Conservation (phyloP, 2,329 filamentous ascomycete species). For the Claviceps pazoutovae region DNA sequence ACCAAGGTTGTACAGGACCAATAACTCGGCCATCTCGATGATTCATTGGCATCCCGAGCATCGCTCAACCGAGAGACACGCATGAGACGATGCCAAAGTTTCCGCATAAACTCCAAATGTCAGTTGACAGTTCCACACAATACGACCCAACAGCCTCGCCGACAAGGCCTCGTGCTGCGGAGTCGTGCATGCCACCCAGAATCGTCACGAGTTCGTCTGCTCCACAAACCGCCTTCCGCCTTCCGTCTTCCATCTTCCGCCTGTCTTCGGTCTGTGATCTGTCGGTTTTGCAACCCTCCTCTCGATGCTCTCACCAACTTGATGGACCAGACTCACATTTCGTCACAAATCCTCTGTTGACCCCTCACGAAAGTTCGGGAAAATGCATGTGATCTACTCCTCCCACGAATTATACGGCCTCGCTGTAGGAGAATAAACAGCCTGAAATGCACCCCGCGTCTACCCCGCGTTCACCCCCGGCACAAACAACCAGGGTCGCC, state of each 20-base stretch:
- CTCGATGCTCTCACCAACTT: too few species aligned
- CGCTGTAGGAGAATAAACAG: background rate
- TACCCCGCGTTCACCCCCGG: background rate
- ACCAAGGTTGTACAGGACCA: background rate
- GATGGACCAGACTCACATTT: too few species aligned
- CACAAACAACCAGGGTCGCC: background rate
- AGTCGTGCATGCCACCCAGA: background rate
- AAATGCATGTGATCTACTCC: too few species aligned
- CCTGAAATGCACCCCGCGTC: background rate
- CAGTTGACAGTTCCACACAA: background rate
- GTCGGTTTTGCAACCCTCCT: too few species aligned
- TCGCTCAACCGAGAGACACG: background rate
- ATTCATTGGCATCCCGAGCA: background rate
- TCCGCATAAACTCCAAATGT: background rate
- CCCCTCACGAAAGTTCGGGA: too few species aligned
- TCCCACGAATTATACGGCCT: background rate
- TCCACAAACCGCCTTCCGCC: too few species aligned
- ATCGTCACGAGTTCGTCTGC: too few species aligned
- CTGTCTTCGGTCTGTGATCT: too few species aligned
- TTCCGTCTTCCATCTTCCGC: too few species aligned
- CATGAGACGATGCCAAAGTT: background rate
- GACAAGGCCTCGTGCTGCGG: background rate
- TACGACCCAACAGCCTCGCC: background rate
- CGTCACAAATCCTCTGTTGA: too few species aligned
- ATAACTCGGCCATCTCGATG: background rate